Conservation (phyloP, 1,284 basidiomycete genomes). For the Tetrapyrgos nigripes region DNA sequence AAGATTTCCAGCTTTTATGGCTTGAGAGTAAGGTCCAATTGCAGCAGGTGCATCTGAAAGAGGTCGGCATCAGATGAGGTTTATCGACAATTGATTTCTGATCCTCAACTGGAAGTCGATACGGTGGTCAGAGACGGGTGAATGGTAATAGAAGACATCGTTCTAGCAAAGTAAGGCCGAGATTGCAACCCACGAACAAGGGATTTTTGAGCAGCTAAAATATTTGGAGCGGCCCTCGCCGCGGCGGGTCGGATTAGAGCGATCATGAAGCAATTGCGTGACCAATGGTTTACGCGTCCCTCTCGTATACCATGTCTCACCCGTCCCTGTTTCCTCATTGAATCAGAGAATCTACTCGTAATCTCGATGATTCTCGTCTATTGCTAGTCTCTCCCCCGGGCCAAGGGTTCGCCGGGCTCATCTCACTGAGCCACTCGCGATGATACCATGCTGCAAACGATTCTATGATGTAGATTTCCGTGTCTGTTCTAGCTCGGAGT, state of each 20-base stretch:
- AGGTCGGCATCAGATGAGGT: background rate
- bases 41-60: constrained; percentile 80
- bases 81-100: background rate
- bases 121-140: constrained; percentile 60
- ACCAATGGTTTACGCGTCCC: too few species aligned
- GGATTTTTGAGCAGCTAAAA: background rate
- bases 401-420: too few species aligned
- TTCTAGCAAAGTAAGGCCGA: background rate
- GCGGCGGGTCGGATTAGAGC: background rate
- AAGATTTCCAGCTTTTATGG: constrained; percentile 84
- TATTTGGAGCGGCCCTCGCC: background rate
- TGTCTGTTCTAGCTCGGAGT: too few species aligned
- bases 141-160: constrained; percentile 38
- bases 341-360: too few species aligned
- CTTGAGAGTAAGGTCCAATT: constrained; percentile 92
- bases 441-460: too few species aligned
- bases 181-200: background rate
- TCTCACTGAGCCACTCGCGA: too few species aligned
- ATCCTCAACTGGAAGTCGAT: constrained; percentile 53
- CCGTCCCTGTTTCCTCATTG: too few species aligned
- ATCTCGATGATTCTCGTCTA: too few species aligned
- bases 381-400: too few species aligned
- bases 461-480: too few species aligned
- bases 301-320: too few species aligned
- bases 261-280: too few species aligned